phyloP scores from a whole-genome alignment of 1,139 yeast genomes.

The Pneumocystis wakefieldiae region DNA sequence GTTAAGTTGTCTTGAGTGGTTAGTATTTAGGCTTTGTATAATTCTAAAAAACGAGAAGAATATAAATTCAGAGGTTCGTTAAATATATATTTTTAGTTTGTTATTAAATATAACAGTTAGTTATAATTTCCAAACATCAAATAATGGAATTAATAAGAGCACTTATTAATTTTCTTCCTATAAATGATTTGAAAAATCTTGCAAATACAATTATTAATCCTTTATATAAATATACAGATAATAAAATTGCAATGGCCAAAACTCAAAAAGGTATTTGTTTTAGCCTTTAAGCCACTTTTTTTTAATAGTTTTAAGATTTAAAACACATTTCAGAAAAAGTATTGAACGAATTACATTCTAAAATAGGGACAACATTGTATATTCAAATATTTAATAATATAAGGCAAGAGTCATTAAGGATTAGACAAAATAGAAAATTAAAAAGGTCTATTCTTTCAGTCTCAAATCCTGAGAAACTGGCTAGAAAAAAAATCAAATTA shows the following conservation, averaged over 20 bases:
- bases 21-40: constrained; percentile 2
- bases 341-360: constrained; percentile 48
- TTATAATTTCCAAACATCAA: background rate
- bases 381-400: constrained; percentile 51
- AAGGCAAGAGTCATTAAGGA: constrained; percentile 39
- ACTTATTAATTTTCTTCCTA: constrained; percentile 37
- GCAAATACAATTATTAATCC: constrained; percentile 29
- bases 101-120: background rate
- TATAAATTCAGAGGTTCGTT: constrained; percentile 5
- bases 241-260: constrained; percentile 2
- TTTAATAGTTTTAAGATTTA: constrained; percentile 28
- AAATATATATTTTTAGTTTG: constrained; percentile 3
- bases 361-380: constrained; percentile 60
- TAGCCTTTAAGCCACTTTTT: background rate
- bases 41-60: constrained; percentile 12
- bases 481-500: background rate
- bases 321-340: constrained; percentile 52
- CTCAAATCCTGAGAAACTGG: constrained; percentile 49
- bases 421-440: constrained; percentile 63
- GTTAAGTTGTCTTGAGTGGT: constrained; percentile 4
- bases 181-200: constrained; percentile 27
- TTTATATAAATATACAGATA: constrained; percentile 12
- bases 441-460: constrained; percentile 66
- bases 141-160: constrained; percentile 38
- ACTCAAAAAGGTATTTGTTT: background rate